These are phyloP conservation scores for Yarrowia alimentaria DNA, from an alignment of 805 yeast species.

Conservation along the genomic window DNA sequence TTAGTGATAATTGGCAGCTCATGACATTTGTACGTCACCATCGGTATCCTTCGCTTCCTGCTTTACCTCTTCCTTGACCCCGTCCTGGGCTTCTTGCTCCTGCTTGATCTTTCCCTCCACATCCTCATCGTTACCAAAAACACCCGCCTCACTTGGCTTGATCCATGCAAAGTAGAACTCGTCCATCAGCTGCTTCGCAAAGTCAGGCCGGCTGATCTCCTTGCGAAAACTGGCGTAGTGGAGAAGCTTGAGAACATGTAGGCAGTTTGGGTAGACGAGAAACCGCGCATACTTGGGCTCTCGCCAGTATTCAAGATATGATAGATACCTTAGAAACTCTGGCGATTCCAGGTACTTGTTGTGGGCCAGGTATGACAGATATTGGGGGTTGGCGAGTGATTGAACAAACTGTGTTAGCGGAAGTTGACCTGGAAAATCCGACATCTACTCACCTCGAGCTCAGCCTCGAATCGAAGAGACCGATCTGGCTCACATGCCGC, in stretches of 20 bases:
- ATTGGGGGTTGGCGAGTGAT: conserved; percentile 84
- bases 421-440: neutral
- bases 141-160: conserved; percentile 20
- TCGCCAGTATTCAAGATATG: conserved; percentile 85
- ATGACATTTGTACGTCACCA: conserved; percentile 16
- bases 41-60: conserved; percentile 9
- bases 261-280: conserved; percentile 80
- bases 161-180: conserved; percentile 45
- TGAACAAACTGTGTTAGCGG: conserved; percentile 64
- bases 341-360: conserved; percentile 70
- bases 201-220: conserved; percentile 44
- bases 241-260: conserved; percentile 69
- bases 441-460: conserved; percentile 59
- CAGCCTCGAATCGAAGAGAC: conserved; percentile 87
- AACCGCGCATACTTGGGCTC: conserved; percentile 65
- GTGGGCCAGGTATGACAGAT: conserved; percentile 82
- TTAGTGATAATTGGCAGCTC: no score
- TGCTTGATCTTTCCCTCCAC: neutral
- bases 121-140: conserved; percentile 5
- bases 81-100: conserved; percentile 3
- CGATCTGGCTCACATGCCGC: neutral
- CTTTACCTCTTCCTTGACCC: neutral
- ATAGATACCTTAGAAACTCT: conserved; percentile 68
- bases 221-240: conserved; percentile 43
- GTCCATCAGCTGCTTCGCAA: conserved; percentile 45